Evolutionary conservation across 805 yeast species (phyloP), one percentile per base, ranked within the genome.

Genomic region (Starmerella ratchasimensis): DNA sequence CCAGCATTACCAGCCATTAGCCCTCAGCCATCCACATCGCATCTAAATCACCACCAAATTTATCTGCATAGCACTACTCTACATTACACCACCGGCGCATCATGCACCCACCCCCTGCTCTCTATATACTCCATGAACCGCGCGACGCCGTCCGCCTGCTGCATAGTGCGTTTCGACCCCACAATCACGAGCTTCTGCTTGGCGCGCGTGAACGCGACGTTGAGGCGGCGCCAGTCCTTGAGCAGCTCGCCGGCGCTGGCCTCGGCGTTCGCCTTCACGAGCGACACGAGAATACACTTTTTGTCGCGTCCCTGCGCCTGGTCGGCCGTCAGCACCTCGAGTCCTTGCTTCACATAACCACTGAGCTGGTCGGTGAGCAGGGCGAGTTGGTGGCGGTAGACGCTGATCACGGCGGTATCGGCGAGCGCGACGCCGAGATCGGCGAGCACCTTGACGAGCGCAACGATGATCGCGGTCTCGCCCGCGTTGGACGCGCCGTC

Each of bases 251-350:
- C 97, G 1, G 80, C 75, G 28, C 64, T 65, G 8, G 65, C 62
- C 16, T 69, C 69, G 1, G 63, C 64, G 54, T 86, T 84, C 4
- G 94, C 77, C 34, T 94, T 64, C 3, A 90, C 98, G 48, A 90
- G 62, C 0, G 97, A 88, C 2, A 90, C 80, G 5, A 90, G 74
- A 13, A 90, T 72, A 52, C 94, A 80, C 23, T 82, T 88, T 51
- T 88, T 90, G 57, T 90, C 99, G 39, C 96, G 68, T 0, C 98
- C 99, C 59, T 90, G 98, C 51, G 80, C 88, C 52, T 79, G 82
- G 57, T 90, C 99, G 0, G 96, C 97, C 0, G 99, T 90, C 39
- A 88, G 62, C 23, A 81, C 67, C 48, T 90, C 97, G 22, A 90
- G 58, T 19, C 56, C 55, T 31, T 53, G 47, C 9, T n/a, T 5